Percentiles rank a stretch among this genome's conserved stretches.
phyloP scores from a whole-genome alignment of 169 alveolate genomes.

The Plasmodium falciparum region DNA sequence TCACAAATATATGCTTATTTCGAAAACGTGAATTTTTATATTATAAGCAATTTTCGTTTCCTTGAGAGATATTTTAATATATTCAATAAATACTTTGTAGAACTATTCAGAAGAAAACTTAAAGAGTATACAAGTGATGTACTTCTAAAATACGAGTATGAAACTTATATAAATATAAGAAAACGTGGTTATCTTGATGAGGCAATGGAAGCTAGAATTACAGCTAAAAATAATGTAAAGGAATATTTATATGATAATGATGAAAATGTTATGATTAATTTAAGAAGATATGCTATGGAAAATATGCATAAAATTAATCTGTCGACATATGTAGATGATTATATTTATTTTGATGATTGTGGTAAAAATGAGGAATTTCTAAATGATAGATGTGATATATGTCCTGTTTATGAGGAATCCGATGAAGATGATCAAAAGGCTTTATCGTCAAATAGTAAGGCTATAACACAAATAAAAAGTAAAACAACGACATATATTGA shows the following conservation, averaged over 20 bases:
- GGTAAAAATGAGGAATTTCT: constrained; percentile 4
- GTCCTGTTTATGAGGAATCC: not conserved
- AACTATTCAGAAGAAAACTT: not conserved
- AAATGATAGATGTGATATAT: not conserved
- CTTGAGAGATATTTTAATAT: constrained; percentile 7
- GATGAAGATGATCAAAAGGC: no score
- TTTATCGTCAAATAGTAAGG: no score
- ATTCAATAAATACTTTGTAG: not conserved
- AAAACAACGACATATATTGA: no score
- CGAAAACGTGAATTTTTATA: not conserved
- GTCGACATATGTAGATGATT: not conserved
- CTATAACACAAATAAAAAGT: no score
- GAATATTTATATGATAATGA: no score
- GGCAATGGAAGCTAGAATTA: constrained; percentile 7
- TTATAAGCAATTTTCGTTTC: constrained; percentile 18
- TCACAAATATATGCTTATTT: constrained; percentile 12
- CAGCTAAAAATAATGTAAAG: not conserved
- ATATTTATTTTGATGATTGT: not conserved
- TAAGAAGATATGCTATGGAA: not conserved
- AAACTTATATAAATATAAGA: not conserved
- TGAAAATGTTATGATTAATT: no score
- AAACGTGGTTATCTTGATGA: not conserved
- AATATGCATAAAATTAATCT: not conserved
- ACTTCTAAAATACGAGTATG: not conserved
- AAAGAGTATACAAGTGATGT: constrained; percentile 7